Conservation (phyloP, 164 flowering plant genomes). For the Piper longum region DNA sequence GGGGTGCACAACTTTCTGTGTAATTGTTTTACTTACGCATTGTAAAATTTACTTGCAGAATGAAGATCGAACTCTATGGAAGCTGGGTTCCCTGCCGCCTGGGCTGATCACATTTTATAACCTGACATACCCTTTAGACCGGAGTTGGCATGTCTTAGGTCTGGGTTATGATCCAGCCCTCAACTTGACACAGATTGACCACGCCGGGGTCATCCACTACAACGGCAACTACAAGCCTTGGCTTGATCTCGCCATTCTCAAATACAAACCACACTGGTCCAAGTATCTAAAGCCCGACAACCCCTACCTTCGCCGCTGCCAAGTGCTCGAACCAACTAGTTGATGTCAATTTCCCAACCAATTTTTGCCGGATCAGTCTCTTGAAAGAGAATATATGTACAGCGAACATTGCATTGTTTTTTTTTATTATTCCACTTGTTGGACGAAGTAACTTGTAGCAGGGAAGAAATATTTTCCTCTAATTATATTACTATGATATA, state of each 20-base stretch:
- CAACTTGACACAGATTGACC: slow-evolving; percentile 71
- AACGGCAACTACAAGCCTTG: slow-evolving; percentile 97
- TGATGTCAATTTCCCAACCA: background rate
- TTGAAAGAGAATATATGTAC: background rate
- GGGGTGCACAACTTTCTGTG: background rate
- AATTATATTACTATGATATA: too few relatives aligned
- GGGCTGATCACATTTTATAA: slow-evolving; percentile 95
- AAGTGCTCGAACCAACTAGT: slow-evolving; percentile 12
- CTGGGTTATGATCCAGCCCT: slow-evolving; percentile 96
- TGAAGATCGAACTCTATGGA: slow-evolving; percentile 91
- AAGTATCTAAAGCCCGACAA: slow-evolving; percentile 60
- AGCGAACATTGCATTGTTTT: background rate
- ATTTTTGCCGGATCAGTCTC: background rate
- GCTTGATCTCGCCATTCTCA: slow-evolving; percentile 74
- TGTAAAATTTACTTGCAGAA: slow-evolving; percentile 39
- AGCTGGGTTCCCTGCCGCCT: slow-evolving; percentile 89
- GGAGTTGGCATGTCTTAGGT: slow-evolving; percentile 89
- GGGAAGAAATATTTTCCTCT: too few relatives aligned
- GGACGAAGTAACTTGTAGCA: too few relatives aligned
- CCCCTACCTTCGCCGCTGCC: slow-evolving; percentile 60
- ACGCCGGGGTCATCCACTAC: slow-evolving; percentile 87
- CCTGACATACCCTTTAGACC: slow-evolving; percentile 68
- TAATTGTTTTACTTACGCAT: background rate
- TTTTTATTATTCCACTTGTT: too few relatives aligned
- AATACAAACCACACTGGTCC: slow-evolving; percentile 84